A percentile compares a stretch with the other conserved stretches of the same genome.
These are phyloP conservation scores for Periglandula ipomoeae DNA, from an alignment of 2,329 filamentous ascomycete genomes.

Conservation along the genomic window DNA sequence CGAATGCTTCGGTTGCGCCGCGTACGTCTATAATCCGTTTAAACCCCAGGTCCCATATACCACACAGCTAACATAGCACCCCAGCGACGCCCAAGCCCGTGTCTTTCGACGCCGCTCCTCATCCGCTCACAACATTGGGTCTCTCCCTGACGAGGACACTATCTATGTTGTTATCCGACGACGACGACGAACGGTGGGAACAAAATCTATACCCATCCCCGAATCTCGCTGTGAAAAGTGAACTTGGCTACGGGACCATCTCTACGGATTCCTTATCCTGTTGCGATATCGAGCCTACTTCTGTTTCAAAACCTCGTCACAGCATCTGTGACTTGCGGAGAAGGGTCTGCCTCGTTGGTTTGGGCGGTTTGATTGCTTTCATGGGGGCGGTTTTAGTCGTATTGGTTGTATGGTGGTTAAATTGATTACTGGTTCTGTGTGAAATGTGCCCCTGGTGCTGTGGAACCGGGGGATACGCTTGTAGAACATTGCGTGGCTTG, in stretches of 20 bases:
- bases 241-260: neutral
- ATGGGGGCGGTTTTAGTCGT: neutral
- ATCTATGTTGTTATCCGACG: neutral
- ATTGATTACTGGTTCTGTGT: neutral
- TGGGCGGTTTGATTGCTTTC: neutral
- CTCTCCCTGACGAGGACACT: neutral
- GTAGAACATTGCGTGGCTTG: too few relatives aligned
- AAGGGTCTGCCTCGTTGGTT: neutral
- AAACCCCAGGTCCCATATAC: neutral
- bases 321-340: neutral
- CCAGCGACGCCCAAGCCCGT: neutral
- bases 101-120: neutral
- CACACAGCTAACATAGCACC: too few relatives aligned
- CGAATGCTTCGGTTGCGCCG: conserved; percentile 13
- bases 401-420: neutral
- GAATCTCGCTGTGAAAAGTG: neutral
- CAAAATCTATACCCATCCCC: neutral
- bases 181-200: neutral
- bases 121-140: neutral
- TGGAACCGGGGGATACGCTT: too few relatives aligned
- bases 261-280: neutral
- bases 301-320: neutral
- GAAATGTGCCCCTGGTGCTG: neutral
- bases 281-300: neutral
- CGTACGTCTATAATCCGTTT: conserved; percentile 8